These are phyloP conservation scores for Selenicereus undatus DNA, from an alignment of 148 eudicot genomes.

Conservation along the genomic window DNA sequence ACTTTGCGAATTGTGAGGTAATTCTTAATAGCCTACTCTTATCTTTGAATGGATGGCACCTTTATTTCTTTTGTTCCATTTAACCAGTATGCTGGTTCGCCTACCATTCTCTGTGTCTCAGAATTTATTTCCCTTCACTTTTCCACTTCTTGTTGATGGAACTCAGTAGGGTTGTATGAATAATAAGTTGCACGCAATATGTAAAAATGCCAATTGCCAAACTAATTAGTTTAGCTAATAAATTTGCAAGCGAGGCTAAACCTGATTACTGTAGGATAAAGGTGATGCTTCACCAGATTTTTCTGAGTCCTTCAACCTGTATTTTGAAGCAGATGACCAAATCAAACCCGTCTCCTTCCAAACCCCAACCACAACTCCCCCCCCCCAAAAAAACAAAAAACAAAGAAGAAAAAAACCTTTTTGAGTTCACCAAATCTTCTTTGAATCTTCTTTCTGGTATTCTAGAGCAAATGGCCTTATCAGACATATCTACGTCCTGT, in stretches of 20 bases:
- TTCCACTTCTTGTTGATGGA: not conserved
- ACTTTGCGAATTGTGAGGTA: constrained; percentile 19
- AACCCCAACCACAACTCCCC: not conserved
- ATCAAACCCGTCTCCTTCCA: not conserved
- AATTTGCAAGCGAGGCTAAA: not conserved
- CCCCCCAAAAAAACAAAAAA: not conserved
- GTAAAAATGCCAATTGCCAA: not conserved
- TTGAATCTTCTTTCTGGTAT: not conserved
- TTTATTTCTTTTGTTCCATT: not conserved
- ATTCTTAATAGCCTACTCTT: not conserved
- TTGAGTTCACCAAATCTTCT: not conserved
- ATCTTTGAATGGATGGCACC: not conserved
- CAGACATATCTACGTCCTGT: not conserved
- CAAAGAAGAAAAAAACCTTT: not conserved
- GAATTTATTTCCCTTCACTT: not conserved
- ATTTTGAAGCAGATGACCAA: not conserved
- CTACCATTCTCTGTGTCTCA: not conserved
- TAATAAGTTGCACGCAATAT: not conserved
- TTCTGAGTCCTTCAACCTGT: not conserved
- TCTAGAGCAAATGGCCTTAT: not conserved
- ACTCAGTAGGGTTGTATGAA: not conserved
- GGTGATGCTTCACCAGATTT: constrained; percentile 1
- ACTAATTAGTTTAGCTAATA: not conserved
- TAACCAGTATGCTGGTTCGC: not conserved
- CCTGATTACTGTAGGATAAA: too few relatives aligned